These are phyloP conservation scores for Aureoboletus auriporus DNA, from an alignment of 768 basidiomycete species.

Conservation along the genomic window DNA sequence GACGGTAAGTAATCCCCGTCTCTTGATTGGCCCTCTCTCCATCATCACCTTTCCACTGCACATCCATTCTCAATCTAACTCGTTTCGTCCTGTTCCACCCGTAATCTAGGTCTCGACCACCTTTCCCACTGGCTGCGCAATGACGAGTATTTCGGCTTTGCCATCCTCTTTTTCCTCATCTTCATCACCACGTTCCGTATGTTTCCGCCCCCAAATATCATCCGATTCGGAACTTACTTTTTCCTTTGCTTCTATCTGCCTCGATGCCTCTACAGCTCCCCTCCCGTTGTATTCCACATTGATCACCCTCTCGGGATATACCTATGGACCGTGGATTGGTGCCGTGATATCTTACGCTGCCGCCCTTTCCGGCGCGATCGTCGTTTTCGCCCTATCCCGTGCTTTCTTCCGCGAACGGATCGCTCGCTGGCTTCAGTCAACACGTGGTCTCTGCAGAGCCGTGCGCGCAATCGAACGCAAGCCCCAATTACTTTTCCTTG, in stretches of 20 bases:
- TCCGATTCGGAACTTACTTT: slow-evolving; percentile 8
- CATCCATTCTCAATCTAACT: not conserved
- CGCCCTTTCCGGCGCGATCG: slow-evolving; percentile 77
- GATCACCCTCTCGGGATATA: slow-evolving; percentile 89
- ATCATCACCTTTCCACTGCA: not conserved
- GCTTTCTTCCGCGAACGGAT: slow-evolving; percentile 69
- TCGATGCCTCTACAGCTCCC: slow-evolving; percentile 52
- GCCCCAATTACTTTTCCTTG: slow-evolving; percentile 84
- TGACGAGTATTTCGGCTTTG: slow-evolving; percentile 70
- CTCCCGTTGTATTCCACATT: slow-evolving; percentile 90
- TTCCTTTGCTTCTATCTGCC: slow-evolving; percentile 5
- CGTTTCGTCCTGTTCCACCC: not conserved
- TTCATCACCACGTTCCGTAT: slow-evolving; percentile 86
- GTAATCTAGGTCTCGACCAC: slow-evolving; percentile 67
- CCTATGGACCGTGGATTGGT: slow-evolving; percentile 80
- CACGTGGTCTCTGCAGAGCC: slow-evolving; percentile 70
- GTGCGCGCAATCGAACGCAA: slow-evolving; percentile 85
- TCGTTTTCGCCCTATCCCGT: slow-evolving; percentile 80
- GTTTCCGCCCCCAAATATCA: slow-evolving; percentile 26
- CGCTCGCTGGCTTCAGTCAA: slow-evolving; percentile 65
- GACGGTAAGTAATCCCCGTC: slow-evolving; percentile 48
- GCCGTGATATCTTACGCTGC: slow-evolving; percentile 85
- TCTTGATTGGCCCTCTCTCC: slow-evolving; percentile 2
- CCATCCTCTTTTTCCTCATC: slow-evolving; percentile 76
- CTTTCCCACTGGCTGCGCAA: slow-evolving; percentile 74